A percentile compares a stretch with the other conserved stretches of the same genome.
Evolutionary conservation across 208 protist genomes (phyloP).

Genomic region (Phytomonas sp.): DNA sequence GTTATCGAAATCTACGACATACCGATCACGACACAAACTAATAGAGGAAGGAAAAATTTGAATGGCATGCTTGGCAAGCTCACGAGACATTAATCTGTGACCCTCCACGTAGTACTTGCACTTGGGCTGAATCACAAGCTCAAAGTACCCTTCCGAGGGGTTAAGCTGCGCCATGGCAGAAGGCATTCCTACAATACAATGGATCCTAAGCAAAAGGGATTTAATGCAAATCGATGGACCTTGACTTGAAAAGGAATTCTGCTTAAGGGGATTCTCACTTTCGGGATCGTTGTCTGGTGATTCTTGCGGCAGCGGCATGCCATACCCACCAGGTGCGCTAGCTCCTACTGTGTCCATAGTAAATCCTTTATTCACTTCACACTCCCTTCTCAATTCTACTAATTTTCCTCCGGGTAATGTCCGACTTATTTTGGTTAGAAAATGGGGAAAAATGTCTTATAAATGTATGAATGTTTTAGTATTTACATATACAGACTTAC

Average conservation of each 20-base stretch:
- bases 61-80: conserved; percentile 31
- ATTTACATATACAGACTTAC: background rate
- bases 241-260: background rate
- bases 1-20: conserved; percentile 41
- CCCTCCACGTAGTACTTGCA: conserved; percentile 52
- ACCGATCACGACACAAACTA: conserved; percentile 29
- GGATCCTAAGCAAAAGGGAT: conserved; percentile 31
- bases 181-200: conserved; percentile 58
- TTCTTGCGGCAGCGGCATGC: background rate
- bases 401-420: background rate
- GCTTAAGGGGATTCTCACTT: background rate
- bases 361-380: background rate
- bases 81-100: conserved; percentile 30
- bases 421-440: background rate
- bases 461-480: background rate
- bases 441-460: background rate
- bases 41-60: conserved; percentile 37
- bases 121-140: conserved; percentile 40
- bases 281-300: background rate
- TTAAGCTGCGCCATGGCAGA: conserved; percentile 38
- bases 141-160: conserved; percentile 23
- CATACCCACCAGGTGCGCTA: background rate
- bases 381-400: background rate
- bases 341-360: background rate
- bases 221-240: background rate